Evolutionary conservation across 768 basidiomycete species (phyloP).

Genomic region (Tricholoma sp.): DNA sequence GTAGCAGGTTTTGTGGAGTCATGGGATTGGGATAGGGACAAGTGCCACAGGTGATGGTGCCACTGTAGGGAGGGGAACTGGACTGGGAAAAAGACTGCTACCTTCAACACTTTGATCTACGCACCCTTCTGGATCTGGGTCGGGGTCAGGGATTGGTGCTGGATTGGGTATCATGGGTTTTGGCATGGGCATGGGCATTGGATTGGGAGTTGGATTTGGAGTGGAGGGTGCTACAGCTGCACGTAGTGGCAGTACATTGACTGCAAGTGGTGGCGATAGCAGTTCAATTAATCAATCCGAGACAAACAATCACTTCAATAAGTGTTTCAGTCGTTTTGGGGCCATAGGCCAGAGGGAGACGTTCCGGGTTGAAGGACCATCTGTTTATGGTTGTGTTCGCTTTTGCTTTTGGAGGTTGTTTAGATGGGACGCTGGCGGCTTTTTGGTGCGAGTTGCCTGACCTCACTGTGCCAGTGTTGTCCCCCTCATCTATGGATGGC

Average conservation of each 20-base stretch:
- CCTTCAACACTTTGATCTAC: too few species aligned
- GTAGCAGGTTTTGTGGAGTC: slow-evolving; percentile 15
- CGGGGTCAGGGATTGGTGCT: slow-evolving; percentile 13
- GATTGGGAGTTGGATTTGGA: too few species aligned
- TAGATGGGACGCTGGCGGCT: neutral
- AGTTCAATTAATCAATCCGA: too few species aligned
- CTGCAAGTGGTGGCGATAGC: too few species aligned
- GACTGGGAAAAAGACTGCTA: too few species aligned
- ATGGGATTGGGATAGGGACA: neutral
- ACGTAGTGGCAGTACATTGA: too few species aligned
- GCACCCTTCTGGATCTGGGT: too few species aligned
- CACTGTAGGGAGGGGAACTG: too few species aligned
- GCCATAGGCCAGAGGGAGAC: slow-evolving; percentile 50
- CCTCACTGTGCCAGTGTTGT: too few species aligned
- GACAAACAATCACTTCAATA: slow-evolving; percentile 65
- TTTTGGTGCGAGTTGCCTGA: too few species aligned
- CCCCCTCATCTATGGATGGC: too few species aligned
- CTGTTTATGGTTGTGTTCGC: neutral
- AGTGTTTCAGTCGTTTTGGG: slow-evolving; percentile 65
- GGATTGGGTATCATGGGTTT: slow-evolving; percentile 21
- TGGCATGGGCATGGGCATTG: slow-evolving; percentile 20
- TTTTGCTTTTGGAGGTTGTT: neutral
- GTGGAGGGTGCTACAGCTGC: too few species aligned
- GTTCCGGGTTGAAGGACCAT: slow-evolving; percentile 30
- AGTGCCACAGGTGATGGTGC: neutral